Evolutionary conservation across 345 rosid genomes (phyloP), one percentile per base, ranked within the genome.

Genomic region (Populus ilicifolia): DNA sequence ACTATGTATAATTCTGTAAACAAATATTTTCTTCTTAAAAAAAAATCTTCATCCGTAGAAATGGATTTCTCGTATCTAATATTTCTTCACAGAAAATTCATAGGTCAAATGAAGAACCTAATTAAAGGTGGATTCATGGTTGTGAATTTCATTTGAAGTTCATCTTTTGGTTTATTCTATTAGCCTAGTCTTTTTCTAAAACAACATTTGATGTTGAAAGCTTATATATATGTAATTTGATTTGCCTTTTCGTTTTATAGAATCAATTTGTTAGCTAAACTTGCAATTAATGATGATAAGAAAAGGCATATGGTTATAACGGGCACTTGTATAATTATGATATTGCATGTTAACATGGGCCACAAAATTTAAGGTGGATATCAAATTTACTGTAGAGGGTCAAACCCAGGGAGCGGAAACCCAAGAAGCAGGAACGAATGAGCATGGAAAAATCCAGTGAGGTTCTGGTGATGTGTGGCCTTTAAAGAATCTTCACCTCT

Each of bases 391-490:
- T 35, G 48, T 8, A 36, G 54, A 52, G 68, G 65, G 79, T 80
- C 83, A 80, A 71, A 71, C 79, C 17, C 66, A 25, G 79, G 73
- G 56, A 52, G 21, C 18, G 38, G 62, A 43, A 48, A 14, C 13
- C 35, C 9, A 30, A 50, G 62, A 71, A 71, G 36, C 25, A 69
- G 33, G 73, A 2, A 9, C 8, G 63, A n/a, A 56, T 1, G 13
- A 56, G 25, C 16, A 20, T 14, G 72, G 41, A 75, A 80, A 80
- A 71, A 54, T 80, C 77, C 76, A 56, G 79, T 17, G 79, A 80
- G 44, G 68, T 75, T 54, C 66, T 63, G 29, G 23, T 48, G 20
- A 30, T 54, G 35, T 18, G 33, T 29, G 10, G 27, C 30, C 44
- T 71, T 21, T 10, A 71, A 13, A 43, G 50, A 62, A n/a, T 79